Conservation (phyloP, 495 filamentous ascomycete genomes). For the Aspergillus nidulans region DNA sequence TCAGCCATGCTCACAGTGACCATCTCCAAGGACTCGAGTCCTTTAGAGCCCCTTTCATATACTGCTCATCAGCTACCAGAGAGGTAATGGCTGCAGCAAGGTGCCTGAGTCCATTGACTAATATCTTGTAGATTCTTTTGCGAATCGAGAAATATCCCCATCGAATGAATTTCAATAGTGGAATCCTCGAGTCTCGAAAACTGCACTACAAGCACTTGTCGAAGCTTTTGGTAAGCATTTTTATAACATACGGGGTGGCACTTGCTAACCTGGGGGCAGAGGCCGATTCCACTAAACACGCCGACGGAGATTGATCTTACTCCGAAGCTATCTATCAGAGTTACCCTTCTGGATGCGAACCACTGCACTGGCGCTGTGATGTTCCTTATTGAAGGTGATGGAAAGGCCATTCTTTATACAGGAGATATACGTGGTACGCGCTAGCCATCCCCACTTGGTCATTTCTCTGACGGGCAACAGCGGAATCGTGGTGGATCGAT, state of each 20-base stretch:
- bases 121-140: constrained; percentile 49
- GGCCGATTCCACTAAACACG: constrained; percentile 79
- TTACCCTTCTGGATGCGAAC: constrained; percentile 88
- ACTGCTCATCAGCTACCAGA: constrained; percentile 80
- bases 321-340: constrained; percentile 61
- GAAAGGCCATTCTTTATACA: constrained; percentile 79
- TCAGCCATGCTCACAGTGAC: constrained; percentile 92
- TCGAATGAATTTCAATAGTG: constrained; percentile 71
- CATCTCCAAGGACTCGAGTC: constrained; percentile 82
- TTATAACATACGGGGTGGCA: not conserved
- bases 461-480: constrained; percentile 22
- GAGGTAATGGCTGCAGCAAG: constrained; percentile 45
- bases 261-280: constrained; percentile 36
- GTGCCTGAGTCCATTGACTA: not conserved
- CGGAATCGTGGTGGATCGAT: constrained; percentile 65
- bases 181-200: constrained; percentile 67
- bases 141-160: constrained; percentile 71
- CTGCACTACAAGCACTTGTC: constrained; percentile 71
- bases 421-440: constrained; percentile 79
- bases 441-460: not conserved
- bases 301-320: constrained; percentile 73
- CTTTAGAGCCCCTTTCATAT: constrained; percentile 73
- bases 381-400: constrained; percentile 81
- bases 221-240: constrained; percentile 51
- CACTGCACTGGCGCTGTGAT: constrained; percentile 90